Percentiles rank a stretch among this genome's conserved stretches.
phyloP scores from a whole-genome alignment of 2,329 filamentous ascomycete species.

The Xylariaceae sp. region DNA sequence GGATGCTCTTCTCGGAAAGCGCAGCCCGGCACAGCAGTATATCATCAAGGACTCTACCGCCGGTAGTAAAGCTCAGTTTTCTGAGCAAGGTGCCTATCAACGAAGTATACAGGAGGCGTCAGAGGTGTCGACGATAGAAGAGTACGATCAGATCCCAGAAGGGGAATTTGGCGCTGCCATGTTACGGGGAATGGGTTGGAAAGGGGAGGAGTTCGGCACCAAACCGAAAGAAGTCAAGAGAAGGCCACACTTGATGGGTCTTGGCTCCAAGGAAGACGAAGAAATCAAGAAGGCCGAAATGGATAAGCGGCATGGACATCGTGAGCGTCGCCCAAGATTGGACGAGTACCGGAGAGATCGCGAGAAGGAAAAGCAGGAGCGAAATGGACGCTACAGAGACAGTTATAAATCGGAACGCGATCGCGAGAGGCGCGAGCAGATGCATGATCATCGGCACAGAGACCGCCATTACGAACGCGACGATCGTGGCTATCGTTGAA shows the following conservation, averaged over 20 bases:
- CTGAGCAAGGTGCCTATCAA: constrained; percentile 64
- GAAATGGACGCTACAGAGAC: constrained; percentile 37
- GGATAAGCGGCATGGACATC: constrained; percentile 39
- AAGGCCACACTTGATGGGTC: constrained; percentile 75
- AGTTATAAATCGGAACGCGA: constrained; percentile 46
- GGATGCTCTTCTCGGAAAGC: constrained; percentile 57
- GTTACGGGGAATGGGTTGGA: constrained; percentile 93
- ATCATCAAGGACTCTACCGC: constrained; percentile 42
- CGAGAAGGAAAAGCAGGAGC: constrained; percentile 39
- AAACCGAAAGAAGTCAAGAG: constrained; percentile 59
- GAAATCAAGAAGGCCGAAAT: constrained; percentile 62
- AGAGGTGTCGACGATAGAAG: constrained; percentile 69
- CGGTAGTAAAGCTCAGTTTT: constrained; percentile 31
- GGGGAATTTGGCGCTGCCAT: constrained; percentile 92
- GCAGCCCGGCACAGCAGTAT: constrained; percentile 41
- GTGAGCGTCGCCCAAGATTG: constrained; percentile 40
- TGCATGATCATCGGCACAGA: constrained; percentile 27
- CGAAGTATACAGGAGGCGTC: constrained; percentile 68
- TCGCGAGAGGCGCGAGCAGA: constrained; percentile 35
- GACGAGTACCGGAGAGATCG: constrained; percentile 46
- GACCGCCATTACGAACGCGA: constrained; percentile 32
- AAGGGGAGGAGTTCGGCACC: constrained; percentile 55
- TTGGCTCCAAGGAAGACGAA: constrained; percentile 79
- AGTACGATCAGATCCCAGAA: constrained; percentile 84
- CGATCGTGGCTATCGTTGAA: constrained; percentile 22